Evolutionary conservation across 148 eudicot species (phyloP), one percentile per base, ranked within the genome.

Genomic region (Diospyros lotus): DNA sequence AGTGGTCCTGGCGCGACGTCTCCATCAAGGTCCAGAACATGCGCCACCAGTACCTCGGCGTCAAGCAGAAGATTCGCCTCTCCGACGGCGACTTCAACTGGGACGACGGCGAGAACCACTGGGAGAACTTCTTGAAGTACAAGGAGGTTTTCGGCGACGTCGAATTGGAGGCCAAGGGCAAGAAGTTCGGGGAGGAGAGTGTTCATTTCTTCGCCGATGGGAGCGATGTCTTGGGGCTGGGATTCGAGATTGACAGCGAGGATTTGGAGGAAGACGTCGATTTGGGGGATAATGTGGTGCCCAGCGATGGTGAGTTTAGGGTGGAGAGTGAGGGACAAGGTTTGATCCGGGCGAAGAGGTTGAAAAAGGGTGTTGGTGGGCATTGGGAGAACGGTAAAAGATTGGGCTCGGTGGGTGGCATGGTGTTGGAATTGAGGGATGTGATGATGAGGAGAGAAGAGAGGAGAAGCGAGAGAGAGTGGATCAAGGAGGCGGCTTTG

Each of bases 21-120:
- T 93, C 98, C 2, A 89, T 91, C 75, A 93, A 93, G 76, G 91
- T 94, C 15, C 98, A 94, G 75, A 94, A 94, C 81, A 94, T 94
- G 98, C 83, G 98, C 68, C 97, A 94, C 68, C 98, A 91, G 82
- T 94, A 91, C 77, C 56, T 94, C 77, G 98, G 98, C 40, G 97
- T 94, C 59, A 91, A 91, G 85, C 93, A 86, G 84, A 91, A 91
- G 69, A 89, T 88, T 69, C 77, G 89, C 76, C 78, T 75, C 62
- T 78, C 87, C 5, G 77, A 78, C 75, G 74, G 77, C 7, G 88
- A 82, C 58, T 91, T 87, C 78, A 86, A 87, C 74, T 93, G 97
- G 98, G 77, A 76, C 0, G 97, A 94, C 55, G 98, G 93, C 10
- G 89, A 84, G 71, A 78, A 88, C 78, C 94, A 90, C 50, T 91